Evolutionary conservation across 225 moss, liverwort and hornwort species (phyloP).

Genomic region (Climacium dendroides): DNA sequence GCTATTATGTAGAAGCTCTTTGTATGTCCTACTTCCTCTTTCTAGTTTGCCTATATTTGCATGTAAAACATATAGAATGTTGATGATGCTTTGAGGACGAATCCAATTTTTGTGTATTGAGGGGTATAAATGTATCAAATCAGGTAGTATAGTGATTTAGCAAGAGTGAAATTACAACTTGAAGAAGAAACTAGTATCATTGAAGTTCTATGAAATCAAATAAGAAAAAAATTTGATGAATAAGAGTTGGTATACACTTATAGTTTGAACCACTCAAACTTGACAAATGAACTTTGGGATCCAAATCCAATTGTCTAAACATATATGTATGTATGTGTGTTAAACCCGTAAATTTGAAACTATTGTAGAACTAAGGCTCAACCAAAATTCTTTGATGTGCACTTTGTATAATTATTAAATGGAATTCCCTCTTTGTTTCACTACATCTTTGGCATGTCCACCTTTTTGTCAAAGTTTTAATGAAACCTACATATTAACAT

Average conservation of each 20-base stretch:
- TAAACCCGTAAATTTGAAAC: rapidly evolving
- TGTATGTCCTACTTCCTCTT: background rate
- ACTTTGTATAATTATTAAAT: background rate
- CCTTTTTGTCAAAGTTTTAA: rapidly evolving
- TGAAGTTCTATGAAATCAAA: background rate
- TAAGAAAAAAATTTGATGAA: background rate
- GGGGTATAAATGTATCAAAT: background rate
- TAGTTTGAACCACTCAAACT: background rate
- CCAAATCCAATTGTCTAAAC: background rate
- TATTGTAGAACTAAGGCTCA: background rate
- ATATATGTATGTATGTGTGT: background rate
- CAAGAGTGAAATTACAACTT: background rate
- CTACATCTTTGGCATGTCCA: background rate
- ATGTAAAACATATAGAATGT: background rate
- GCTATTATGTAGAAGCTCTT: background rate
- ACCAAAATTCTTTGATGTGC: background rate
- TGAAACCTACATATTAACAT: background rate
- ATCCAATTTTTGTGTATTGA: background rate
- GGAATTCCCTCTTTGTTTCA: background rate
- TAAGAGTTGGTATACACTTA: background rate
- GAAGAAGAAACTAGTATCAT: background rate
- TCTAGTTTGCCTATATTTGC: rapidly evolving
- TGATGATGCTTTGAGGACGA: background rate
- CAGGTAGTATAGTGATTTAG: background rate
- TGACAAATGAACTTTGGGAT: background rate